Evolutionary conservation across 257 asterid genomes (phyloP).

Genomic region (Gentiana macrophylla): DNA sequence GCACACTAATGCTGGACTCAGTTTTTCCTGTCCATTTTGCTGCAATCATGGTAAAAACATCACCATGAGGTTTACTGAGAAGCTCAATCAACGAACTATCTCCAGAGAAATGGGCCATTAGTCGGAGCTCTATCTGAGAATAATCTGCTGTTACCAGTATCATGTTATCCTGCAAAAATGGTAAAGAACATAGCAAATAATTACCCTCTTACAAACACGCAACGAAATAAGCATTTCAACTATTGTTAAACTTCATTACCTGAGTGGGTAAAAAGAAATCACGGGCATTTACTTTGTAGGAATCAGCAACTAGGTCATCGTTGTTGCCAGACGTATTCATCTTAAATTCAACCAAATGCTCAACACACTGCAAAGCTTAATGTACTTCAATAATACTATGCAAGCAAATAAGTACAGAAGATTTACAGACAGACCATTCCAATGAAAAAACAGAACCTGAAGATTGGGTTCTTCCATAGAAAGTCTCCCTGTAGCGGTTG

Average conservation of each 20-base stretch:
- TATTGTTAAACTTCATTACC: conserved; percentile 39
- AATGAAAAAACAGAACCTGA: conserved; percentile 44
- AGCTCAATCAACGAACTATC: conserved; percentile 64
- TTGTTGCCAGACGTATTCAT: conserved; percentile 31
- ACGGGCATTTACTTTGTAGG: conserved; percentile 71
- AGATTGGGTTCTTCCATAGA: conserved; percentile 99
- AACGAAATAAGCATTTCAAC: conserved; percentile 2
- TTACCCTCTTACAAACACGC: conserved; percentile 1
- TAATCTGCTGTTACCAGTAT: conserved; percentile 84
- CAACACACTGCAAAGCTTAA: conserved; percentile 56
- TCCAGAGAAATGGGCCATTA: conserved; percentile 96
- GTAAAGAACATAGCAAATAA: conserved; percentile 9
- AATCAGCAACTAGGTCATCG: conserved; percentile 25
- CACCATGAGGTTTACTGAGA: conserved; percentile 53
- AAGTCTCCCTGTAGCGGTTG: conserved; percentile 86
- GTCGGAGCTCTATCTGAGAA: conserved; percentile 91
- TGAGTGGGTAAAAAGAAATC: conserved; percentile 79
- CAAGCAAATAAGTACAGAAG: conserved; percentile 5
- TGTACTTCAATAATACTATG: background rate
- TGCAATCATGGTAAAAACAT: conserved; percentile 87
- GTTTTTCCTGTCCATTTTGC: conserved; percentile 73
- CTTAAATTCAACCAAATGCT: conserved; percentile 75
- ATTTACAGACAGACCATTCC: background rate
- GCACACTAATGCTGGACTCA: conserved; percentile 53
- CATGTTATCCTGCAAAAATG: conserved; percentile 79